A percentile compares a stretch with the other conserved stretches of the same genome.
phyloP scores from a whole-genome alignment of 1,139 yeast genomes.

The Scheffersomyces lignicola region DNA sequence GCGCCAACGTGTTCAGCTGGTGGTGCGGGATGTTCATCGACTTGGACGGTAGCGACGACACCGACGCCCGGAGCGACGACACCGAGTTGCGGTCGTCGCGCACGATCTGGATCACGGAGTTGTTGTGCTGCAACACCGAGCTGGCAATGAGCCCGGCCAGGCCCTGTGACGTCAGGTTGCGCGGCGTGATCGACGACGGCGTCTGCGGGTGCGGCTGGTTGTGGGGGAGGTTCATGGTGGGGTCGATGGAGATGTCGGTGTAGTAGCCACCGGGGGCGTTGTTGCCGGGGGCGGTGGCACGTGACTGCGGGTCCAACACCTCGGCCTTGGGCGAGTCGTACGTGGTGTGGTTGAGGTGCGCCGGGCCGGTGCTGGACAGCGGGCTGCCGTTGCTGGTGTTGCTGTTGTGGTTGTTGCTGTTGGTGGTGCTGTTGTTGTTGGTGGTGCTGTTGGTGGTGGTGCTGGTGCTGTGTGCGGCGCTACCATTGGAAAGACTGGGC shows the following conservation, averaged over 20 bases:
- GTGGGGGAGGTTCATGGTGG: conserved; percentile 51
- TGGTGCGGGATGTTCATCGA: conserved; percentile 53
- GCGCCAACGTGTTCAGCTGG: conserved; percentile 43
- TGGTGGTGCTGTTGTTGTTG: neutral
- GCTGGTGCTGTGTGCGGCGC: conserved; percentile 8
- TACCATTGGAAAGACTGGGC: conserved; percentile 17
- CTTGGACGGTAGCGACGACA: conserved; percentile 47
- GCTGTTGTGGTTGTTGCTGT: conserved; percentile 6
- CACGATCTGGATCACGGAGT: conserved; percentile 45
- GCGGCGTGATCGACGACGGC: conserved; percentile 35
- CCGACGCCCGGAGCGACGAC: conserved; percentile 38
- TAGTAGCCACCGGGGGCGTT: conserved; percentile 41
- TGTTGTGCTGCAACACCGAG: conserved; percentile 26
- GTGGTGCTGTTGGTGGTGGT: conserved; percentile 12
- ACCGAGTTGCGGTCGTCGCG: conserved; percentile 40
- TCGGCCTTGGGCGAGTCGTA: conserved; percentile 32
- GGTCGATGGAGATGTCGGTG: conserved; percentile 47
- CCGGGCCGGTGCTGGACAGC: conserved; percentile 12
- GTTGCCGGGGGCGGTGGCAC: conserved; percentile 16
- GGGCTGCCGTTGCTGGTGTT: neutral
- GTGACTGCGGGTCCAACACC: conserved; percentile 32
- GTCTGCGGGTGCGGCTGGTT: conserved; percentile 41
- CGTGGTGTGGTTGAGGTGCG: conserved; percentile 18
- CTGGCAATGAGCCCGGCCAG: conserved; percentile 8
- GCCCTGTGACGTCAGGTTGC: conserved; percentile 30